Evolutionary conservation across 78 protist genomes (phyloP), one percentile per base, ranked within the genome.

Genomic region (Dictyostelium capitatum): DNA sequence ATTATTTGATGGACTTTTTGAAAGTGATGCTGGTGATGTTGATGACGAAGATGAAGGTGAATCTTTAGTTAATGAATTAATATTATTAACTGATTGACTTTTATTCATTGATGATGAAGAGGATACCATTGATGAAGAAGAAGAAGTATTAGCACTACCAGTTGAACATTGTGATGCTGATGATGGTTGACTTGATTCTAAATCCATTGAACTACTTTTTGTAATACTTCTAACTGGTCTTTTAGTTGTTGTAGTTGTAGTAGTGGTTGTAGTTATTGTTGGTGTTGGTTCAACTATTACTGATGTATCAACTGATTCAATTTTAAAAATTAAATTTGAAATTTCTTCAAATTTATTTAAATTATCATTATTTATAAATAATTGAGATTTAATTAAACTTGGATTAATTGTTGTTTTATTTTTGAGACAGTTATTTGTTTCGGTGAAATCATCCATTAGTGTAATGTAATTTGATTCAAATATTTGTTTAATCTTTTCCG

Each of bases 31-130:
- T 51, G 56, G 56, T 51, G 56, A 14, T 51, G 10, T 4, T 14
- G 15, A 51, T 51, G 56, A 51, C 3, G 56, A 51, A 51, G 56
- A 30, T 67, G 75, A 32, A 30, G 50, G 75, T 62, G 70, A 25
- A 25, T 62, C n/a, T 62, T 62, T 32, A 62, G 15, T 62, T 23
- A 41, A 15, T 15, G 48, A 67, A 67, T 14, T 67, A 32, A 67
- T 32, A 32, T 17, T 67, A 32, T 67, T 67, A 62, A 62, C 70
- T 62, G 70, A 62, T 23, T 62, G 70, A 23, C 70, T 62, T 62
- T 62, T 62, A 62, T 32, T 25, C 12, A 62, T 6, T 25, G 70
- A 8, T 25, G 70, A 62, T 23, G 70, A 37, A 11, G 70, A 25
- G 12, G 43, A 23, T 23, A 59, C 25, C 23, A 15, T 15, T 9